These are phyloP conservation scores for Pneumocystis murina DNA, from an alignment of 1,139 yeast species.

Conservation along the genomic window DNA sequence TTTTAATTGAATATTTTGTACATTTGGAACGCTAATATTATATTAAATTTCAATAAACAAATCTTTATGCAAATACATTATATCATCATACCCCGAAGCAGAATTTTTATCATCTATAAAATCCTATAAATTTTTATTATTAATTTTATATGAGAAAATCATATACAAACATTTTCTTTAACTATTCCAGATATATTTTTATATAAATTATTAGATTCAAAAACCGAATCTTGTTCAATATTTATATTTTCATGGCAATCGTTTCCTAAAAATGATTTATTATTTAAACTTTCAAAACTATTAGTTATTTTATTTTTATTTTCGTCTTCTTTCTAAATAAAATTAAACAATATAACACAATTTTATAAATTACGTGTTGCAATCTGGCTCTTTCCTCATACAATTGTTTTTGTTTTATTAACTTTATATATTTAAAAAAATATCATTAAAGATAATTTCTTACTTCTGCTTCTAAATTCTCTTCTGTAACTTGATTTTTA, in stretches of 20 bases:
- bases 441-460: background rate
- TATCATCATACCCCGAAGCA: background rate
- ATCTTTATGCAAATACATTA: background rate
- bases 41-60: background rate
- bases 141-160: background rate
- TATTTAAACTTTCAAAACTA: background rate
- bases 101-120: background rate
- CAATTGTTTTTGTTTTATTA: background rate
- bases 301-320: background rate
- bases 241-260: background rate
- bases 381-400: background rate
- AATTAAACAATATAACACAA: background rate
- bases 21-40: background rate
- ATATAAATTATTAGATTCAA: background rate
- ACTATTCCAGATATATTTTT: background rate
- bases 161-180: background rate
- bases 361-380: background rate
- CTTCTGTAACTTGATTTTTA: constrained; percentile 26
- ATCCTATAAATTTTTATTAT: background rate
- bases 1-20: background rate
- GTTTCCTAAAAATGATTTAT: background rate
- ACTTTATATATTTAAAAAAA: background rate
- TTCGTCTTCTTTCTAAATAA: background rate
- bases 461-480: constrained; percentile 21
- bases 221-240: background rate